Evolutionary conservation across 768 basidiomycete genomes (phyloP), one percentile per base, ranked within the genome.

Genomic region (Kwoniella sp.): DNA sequence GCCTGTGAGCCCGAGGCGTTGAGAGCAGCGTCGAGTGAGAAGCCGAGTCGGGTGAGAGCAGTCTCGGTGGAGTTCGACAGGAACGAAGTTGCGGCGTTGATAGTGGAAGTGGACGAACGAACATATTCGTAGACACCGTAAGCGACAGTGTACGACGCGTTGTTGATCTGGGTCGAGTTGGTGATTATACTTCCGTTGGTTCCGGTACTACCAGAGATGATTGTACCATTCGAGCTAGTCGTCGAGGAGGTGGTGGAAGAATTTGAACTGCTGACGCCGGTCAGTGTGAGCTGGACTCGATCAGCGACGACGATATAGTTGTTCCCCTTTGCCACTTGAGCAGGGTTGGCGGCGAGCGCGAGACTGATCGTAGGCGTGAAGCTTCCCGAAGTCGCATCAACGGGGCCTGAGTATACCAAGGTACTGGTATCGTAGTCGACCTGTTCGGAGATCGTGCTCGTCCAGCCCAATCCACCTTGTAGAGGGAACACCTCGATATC

Each of bases 41-140:
- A 83, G 1, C 88, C 89, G 38, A 89, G 75, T 15, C 75, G 68
- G 73, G 93, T 91, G 13, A 89, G 80, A 1, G 84, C 62, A 1
- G 93, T 93, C 77, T 90, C 82, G 12, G 88, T 86, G 1, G 86
- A 79, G 76, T 92, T 93, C 0, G 88, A 82, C 48, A 94, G 82
- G 1, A 82, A 77, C 12, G 85, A 82, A 2, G 87, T 87, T 7
- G 88, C 89, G 73, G 91, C 88, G 25, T 84, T 79, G 34, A 82
- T 79, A 2, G 78, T 63, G 1, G 81, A 79, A 11, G 82, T 60
- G 26, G 61, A 51, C 22, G 74, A 81, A 31, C 89, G 81, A 25
- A 89, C 87, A 90, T 90, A 98, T 79, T 98, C 95, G 68, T 91
- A 88, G 71, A 96, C 88, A 13, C 95, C 95, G 74, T 91, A 93